Conservation (phyloP, 176 grass and related monocot genomes). For the Ensete glaucum region DNA sequence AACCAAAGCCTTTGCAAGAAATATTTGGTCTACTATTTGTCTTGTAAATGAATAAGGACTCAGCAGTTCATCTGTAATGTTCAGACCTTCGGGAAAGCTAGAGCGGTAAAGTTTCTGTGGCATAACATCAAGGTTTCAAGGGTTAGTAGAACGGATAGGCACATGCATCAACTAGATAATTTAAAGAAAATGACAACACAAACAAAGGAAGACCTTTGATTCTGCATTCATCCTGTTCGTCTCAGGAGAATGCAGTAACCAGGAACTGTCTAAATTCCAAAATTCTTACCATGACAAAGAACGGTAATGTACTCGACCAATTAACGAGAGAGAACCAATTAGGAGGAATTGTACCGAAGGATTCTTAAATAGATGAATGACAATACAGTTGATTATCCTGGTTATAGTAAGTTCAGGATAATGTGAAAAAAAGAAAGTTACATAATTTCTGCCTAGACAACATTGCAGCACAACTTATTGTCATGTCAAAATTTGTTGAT, state of each 20-base stretch:
- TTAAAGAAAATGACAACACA: too few relatives aligned
- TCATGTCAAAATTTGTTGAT: neutral
- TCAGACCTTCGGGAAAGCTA: constrained; percentile 43
- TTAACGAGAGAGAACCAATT: neutral
- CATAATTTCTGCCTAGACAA: neutral
- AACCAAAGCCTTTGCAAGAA: constrained; percentile 74
- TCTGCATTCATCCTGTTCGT: neutral
- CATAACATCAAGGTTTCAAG: constrained; percentile 1
- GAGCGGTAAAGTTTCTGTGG: constrained; percentile 52
- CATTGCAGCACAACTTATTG: neutral
- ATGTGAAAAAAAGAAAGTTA: neutral
- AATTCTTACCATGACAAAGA: neutral
- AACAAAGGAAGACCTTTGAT: neutral
- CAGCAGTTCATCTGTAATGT: constrained; percentile 79
- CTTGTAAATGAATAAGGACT: constrained; percentile 58
- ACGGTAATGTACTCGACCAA: neutral
- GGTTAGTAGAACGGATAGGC: neutral
- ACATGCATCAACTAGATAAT: neutral
- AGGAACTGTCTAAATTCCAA: neutral
- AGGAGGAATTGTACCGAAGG: neutral
- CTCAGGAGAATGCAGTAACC: neutral
- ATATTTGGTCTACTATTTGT: constrained; percentile 81
- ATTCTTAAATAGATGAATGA: neutral
- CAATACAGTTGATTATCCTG: neutral
- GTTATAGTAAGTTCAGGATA: neutral